phyloP scores from a whole-genome alignment of 2,329 filamentous ascomycete genomes.

The Trichoderma atroviride region DNA sequence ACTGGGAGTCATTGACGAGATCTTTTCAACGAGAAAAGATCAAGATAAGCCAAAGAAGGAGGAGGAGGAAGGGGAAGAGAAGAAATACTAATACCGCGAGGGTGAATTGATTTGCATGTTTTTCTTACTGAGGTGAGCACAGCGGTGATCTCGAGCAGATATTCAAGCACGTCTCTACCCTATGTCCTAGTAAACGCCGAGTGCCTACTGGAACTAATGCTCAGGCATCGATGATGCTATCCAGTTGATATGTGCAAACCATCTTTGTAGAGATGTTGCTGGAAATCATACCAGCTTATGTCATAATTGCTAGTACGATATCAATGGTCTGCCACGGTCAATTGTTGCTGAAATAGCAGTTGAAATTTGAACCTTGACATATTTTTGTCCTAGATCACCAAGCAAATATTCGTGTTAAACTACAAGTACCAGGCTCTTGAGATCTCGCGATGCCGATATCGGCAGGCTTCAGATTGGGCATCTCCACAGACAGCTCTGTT shows the following conservation, averaged over 20 bases:
- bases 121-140: background rate
- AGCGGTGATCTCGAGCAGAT: background rate
- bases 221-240: background rate
- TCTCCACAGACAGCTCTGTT: slow-evolving; percentile 8
- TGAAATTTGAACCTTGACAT: background rate
- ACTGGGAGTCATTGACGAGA: slow-evolving; percentile 89
- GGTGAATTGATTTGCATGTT: no score
- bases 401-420: background rate
- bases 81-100: background rate
- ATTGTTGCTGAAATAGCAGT: background rate
- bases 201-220: background rate
- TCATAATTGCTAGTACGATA: background rate
- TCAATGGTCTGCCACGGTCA: background rate
- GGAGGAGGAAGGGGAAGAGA: slow-evolving; percentile 26
- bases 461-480: slow-evolving; percentile 16
- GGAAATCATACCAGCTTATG: background rate
- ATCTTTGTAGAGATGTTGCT: background rate
- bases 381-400: background rate
- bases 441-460: slow-evolving; percentile 11
- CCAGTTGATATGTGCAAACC: background rate
- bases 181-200: background rate
- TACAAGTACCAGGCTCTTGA: background rate
- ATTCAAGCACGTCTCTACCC: background rate
- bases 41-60: slow-evolving; percentile 37
- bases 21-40: slow-evolving; percentile 67